Evolutionary conservation across 2,329 filamentous ascomycete species (phyloP).

Genomic region (Penicillium sp.): DNA sequence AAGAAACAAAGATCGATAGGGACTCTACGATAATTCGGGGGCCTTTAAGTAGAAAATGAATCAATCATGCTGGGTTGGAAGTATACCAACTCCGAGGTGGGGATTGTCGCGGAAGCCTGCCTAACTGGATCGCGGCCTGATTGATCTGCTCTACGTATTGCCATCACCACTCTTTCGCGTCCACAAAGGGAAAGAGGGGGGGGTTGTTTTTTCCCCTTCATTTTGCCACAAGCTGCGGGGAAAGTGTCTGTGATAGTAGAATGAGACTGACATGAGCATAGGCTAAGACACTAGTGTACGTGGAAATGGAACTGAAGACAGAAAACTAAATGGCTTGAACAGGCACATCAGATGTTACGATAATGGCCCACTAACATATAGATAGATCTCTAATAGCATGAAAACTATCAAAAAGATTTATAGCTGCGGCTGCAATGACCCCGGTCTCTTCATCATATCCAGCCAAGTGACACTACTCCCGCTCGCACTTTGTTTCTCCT

Average conservation of each 20-base stretch:
- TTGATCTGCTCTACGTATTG: not conserved
- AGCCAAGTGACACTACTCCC: slow-evolving; percentile 17
- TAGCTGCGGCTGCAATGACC: slow-evolving; percentile 1
- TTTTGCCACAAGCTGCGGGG: not conserved
- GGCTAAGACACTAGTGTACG: not conserved
- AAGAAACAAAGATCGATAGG: not conserved
- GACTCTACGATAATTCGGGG: not conserved
- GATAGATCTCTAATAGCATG: too few relatives aligned
- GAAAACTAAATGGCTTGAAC: not conserved
- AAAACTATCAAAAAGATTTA: not conserved
- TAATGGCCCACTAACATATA: too few relatives aligned
- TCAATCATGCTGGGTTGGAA: not conserved
- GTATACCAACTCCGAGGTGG: slow-evolving; percentile 5
- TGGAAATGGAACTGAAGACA: not conserved
- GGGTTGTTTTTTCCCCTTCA: too few relatives aligned
- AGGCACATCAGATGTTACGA: not conserved
- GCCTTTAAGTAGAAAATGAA: not conserved
- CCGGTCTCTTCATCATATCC: slow-evolving; percentile 15
- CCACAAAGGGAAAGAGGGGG: too few relatives aligned
- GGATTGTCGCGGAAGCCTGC: slow-evolving; percentile 19
- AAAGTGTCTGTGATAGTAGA: not conserved
- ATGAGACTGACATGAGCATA: not conserved
- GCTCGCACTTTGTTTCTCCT: slow-evolving; percentile 19
- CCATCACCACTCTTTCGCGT: not conserved
- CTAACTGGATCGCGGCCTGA: slow-evolving; percentile 7